Evolutionary conservation across 1,284 basidiomycete genomes (phyloP).

Genomic region (Wallemia hederae): DNA sequence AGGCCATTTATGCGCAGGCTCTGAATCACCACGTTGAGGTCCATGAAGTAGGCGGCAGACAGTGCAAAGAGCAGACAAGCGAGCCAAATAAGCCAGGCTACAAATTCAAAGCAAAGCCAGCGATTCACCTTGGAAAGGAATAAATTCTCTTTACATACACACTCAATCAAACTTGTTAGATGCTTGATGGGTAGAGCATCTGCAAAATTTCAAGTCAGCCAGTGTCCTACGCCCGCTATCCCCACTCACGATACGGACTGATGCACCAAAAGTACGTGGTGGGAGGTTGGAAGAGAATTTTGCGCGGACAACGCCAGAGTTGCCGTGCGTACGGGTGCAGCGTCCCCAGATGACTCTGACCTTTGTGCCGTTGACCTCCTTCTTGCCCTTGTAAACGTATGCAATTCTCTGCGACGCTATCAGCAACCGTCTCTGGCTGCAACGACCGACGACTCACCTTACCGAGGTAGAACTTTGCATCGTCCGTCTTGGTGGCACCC

Average conservation of each 20-base stretch:
- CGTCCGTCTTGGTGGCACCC: slow-evolving; percentile 75
- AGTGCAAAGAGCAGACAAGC: too few relatives aligned
- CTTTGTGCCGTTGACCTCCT: slow-evolving; percentile 68
- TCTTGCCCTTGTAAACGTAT: slow-evolving; percentile 89
- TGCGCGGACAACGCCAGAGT: slow-evolving; percentile 83
- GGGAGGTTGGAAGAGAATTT: slow-evolving; percentile 95
- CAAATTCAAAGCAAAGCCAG: too few relatives aligned
- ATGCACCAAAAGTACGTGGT: not conserved
- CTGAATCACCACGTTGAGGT: too few relatives aligned
- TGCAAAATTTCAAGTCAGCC: too few relatives aligned
- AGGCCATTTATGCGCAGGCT: too few relatives aligned
- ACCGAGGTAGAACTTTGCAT: slow-evolving; percentile 91
- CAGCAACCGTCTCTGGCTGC: not conserved
- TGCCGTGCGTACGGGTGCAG: slow-evolving; percentile 74
- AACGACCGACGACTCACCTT: slow-evolving; percentile 34
- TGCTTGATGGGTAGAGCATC: not conserved
- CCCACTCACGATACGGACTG: not conserved
- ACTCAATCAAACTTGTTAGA: not conserved
- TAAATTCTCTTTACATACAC: not conserved
- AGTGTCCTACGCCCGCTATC: too few relatives aligned
- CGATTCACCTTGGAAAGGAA: not conserved
- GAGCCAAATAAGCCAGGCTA: too few relatives aligned
- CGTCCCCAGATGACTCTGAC: slow-evolving; percentile 93
- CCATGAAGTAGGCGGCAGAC: too few relatives aligned
- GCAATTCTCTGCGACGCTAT: slow-evolving; percentile 46